These are phyloP conservation scores for Pyrus hybrid DNA, from an alignment of 331 rosid genomes.

Conservation along the genomic window DNA sequence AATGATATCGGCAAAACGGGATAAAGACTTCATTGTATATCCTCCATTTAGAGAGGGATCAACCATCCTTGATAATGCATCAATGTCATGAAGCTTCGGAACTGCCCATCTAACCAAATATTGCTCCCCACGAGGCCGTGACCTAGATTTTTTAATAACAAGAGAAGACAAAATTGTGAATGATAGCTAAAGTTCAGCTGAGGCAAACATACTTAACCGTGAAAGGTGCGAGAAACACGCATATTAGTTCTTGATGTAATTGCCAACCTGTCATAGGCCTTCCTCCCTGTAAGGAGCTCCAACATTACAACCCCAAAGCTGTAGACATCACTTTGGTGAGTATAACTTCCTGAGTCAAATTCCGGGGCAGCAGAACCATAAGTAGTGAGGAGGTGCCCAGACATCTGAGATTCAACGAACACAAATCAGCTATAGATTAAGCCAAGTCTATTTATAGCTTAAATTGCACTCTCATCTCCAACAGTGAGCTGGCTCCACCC, in stretches of 20 bases:
- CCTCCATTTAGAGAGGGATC: conserved; percentile 59
- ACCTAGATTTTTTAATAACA: conserved; percentile 25
- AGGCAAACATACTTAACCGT: background rate
- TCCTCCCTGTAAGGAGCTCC: conserved; percentile 81
- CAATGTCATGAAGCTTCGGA: conserved; percentile 88
- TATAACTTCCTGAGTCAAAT: conserved; percentile 66
- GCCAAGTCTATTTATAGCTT: background rate
- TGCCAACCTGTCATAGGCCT: conserved; percentile 63
- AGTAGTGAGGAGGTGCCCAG: conserved; percentile 49
- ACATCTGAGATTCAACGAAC: conserved; percentile 34
- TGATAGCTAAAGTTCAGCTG: background rate
- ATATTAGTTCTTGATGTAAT: background rate
- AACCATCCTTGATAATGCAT: conserved; percentile 82
- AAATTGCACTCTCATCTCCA: background rate
- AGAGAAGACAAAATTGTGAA: conserved; percentile 1
- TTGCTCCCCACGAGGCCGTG: conserved; percentile 67
- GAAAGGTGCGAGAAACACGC: background rate
- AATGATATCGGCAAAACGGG: conserved; percentile 77
- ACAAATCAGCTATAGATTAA: conserved; percentile 11
- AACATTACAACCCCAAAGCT: conserved; percentile 88
- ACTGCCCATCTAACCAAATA: conserved; percentile 80
- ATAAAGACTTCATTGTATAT: conserved; percentile 62
- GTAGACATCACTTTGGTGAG: conserved; percentile 65
- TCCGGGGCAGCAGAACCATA: conserved; percentile 74
- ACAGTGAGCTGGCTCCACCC: background rate